phyloP scores from a whole-genome alignment of 2,329 filamentous ascomycete species.

The Cercospora zeae-maydis region DNA sequence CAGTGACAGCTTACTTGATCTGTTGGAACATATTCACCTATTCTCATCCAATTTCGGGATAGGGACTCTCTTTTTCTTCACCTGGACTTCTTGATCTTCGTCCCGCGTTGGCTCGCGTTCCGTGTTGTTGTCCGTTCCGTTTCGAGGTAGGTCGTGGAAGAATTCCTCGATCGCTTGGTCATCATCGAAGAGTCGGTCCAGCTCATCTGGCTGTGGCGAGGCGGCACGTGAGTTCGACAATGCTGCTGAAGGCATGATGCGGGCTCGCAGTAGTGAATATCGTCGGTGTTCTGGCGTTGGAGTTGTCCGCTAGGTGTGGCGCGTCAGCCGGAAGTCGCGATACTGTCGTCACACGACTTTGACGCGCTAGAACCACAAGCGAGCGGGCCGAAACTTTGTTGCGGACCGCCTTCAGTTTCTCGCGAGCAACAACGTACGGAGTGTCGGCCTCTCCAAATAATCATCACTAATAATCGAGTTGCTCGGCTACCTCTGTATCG shows the following conservation, averaged over 20 bases:
- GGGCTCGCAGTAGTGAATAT: conserved; percentile 11
- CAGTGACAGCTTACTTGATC: neutral
- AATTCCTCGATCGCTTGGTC: conserved; percentile 58
- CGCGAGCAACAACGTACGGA: neutral
- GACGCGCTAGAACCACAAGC: conserved; percentile 1
- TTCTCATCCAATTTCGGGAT: conserved; percentile 83
- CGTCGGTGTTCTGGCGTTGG: neutral
- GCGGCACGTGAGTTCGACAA: conserved; percentile 22
- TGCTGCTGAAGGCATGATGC: conserved; percentile 33
- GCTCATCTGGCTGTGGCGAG: conserved; percentile 41
- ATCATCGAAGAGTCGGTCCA: conserved; percentile 73
- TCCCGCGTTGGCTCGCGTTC: conserved; percentile 49
- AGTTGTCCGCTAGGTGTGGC: neutral
- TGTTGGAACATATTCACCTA: conserved; percentile 48
- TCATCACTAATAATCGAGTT: neutral
- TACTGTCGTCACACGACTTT: conserved; percentile 1
- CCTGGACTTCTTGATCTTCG: conserved; percentile 80
- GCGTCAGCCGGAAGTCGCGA: conserved; percentile 4
- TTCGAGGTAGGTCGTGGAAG: conserved; percentile 45
- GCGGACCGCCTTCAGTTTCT: neutral
- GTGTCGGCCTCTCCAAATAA: neutral
- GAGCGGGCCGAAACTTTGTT: neutral
- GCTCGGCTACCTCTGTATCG: neutral
- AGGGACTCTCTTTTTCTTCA: conserved; percentile 72
- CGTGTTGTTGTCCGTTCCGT: conserved; percentile 46